These are phyloP conservation scores for Podaxis sp. DNA, from an alignment of 768 basidiomycete species.

Conservation along the genomic window DNA sequence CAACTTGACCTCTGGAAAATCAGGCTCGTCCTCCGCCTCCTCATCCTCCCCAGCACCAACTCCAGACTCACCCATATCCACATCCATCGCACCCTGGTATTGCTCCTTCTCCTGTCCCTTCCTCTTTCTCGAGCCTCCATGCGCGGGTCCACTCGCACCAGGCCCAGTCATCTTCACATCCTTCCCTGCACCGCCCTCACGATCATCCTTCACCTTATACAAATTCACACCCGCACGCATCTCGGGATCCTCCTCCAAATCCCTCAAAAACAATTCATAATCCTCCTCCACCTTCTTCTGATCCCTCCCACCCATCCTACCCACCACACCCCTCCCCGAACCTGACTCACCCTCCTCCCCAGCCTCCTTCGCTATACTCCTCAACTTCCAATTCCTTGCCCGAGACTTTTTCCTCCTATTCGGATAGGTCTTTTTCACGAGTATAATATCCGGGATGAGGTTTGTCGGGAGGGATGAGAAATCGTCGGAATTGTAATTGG, in stretches of 20 bases:
- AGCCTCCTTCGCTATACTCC: conserved; percentile 90
- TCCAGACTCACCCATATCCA: conserved; percentile 23
- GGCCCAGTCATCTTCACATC: conserved; percentile 56
- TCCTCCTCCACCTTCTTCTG: conserved; percentile 93
- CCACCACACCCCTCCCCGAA: conserved; percentile 81
- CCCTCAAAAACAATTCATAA: conserved; percentile 93
- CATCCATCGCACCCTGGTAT: conserved; percentile 57
- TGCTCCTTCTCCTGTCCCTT: conserved; percentile 47
- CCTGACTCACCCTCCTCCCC: conserved; percentile 85
- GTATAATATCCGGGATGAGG: conserved; percentile 86
- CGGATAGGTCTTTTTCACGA: conserved; percentile 95
- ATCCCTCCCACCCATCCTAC: conserved; percentile 86
- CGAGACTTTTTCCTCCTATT: conserved; percentile 89
- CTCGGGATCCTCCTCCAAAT: conserved; percentile 94
- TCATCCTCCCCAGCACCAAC: conserved; percentile 28
- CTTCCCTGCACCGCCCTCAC: conserved; percentile 23
- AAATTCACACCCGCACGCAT: conserved; percentile 84
- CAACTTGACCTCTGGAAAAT: conserved; percentile 86
- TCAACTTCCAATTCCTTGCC: conserved; percentile 81
- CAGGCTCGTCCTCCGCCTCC: conserved; percentile 66
- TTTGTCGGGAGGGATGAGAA: conserved; percentile 66
- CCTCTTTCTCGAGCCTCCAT: conserved; percentile 22
- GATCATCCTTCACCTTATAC: conserved; percentile 50
- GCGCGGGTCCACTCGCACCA: conserved; percentile 28
- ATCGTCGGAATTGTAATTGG: conserved; percentile 92